phyloP scores from a whole-genome alignment of 2,329 filamentous ascomycete species.

The Karstenula rhodostoma region DNA sequence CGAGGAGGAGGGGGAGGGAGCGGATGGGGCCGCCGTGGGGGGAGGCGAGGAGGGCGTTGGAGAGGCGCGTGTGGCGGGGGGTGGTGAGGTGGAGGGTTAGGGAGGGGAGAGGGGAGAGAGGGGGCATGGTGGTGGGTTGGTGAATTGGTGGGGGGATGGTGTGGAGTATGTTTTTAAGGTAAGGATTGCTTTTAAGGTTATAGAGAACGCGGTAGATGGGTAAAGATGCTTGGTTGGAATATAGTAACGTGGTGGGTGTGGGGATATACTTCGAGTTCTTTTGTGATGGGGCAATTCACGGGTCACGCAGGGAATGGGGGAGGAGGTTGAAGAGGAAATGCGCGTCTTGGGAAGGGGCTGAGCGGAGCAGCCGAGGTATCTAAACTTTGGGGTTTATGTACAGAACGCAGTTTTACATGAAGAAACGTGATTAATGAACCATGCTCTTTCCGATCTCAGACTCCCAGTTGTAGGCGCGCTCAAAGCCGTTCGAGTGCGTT shows the following conservation, averaged over 20 bases:
- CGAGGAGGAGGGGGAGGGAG: background rate
- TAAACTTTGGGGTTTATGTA: constrained; percentile 6
- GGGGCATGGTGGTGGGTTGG: background rate
- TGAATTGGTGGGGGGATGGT: too few species aligned
- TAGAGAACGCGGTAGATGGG: background rate
- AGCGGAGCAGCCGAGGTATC: constrained; percentile 8
- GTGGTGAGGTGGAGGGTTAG: constrained; percentile 3
- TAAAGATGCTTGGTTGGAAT: background rate
- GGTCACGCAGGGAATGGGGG: background rate
- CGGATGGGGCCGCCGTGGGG: constrained; percentile 1
- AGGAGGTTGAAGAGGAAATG: background rate
- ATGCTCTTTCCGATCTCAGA: constrained; percentile 68
- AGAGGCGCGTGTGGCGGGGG: background rate
- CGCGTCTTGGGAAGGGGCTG: background rate
- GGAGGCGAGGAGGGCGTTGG: background rate
- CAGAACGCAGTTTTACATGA: background rate
- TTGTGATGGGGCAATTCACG: background rate
- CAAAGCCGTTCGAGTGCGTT: constrained; percentile 48
- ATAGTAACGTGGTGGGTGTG: background rate
- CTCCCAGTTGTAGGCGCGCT: constrained; percentile 78
- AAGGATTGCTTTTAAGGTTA: background rate
- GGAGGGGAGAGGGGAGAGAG: background rate
- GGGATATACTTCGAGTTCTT: too few species aligned
- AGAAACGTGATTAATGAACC: constrained; percentile 30
- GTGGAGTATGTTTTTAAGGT: too few species aligned